Conservation (phyloP, 2,329 filamentous ascomycete species). For the Neonectria neomacrospora region DNA sequence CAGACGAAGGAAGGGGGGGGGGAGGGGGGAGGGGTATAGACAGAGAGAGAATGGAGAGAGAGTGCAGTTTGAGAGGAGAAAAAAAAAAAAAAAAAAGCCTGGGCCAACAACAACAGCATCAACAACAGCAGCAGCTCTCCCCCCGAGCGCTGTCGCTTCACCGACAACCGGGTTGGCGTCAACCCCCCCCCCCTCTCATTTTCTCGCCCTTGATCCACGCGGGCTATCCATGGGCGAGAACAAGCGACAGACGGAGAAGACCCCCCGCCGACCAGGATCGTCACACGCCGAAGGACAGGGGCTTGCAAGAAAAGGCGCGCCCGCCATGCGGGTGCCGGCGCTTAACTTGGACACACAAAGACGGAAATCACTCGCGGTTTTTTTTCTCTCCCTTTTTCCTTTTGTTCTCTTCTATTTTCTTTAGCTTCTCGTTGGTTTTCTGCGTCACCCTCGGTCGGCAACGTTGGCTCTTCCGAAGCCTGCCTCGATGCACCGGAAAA, state of each 20-base stretch:
- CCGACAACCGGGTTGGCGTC: neutral
- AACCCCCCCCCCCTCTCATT: neutral
- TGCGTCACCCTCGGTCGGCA: neutral
- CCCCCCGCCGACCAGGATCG: slow-evolving; percentile 12
- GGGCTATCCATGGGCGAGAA: neutral
- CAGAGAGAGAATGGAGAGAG: neutral
- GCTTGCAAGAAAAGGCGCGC: slow-evolving; percentile 17
- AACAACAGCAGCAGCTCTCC: neutral
- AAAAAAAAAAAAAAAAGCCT: neutral
- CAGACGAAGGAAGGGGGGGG: neutral
- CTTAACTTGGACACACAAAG: slow-evolving; percentile 28
- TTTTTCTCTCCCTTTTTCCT: neutral
- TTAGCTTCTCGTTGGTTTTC: neutral
- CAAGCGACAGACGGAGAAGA: neutral
- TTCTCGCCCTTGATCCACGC: neutral
- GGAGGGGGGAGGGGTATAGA: neutral
- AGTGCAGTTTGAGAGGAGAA: neutral
- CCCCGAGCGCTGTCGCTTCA: neutral
- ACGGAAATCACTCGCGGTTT: neutral
- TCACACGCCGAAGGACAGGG: slow-evolving; percentile 9
- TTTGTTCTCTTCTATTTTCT: neutral
- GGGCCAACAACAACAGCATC: neutral
- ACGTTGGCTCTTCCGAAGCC: neutral
- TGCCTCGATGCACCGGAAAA: too few species aligned
- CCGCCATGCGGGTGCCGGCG: slow-evolving; percentile 34